Evolutionary conservation across 306 rosid species (phyloP).

Genomic region (Castanea crenata): DNA sequence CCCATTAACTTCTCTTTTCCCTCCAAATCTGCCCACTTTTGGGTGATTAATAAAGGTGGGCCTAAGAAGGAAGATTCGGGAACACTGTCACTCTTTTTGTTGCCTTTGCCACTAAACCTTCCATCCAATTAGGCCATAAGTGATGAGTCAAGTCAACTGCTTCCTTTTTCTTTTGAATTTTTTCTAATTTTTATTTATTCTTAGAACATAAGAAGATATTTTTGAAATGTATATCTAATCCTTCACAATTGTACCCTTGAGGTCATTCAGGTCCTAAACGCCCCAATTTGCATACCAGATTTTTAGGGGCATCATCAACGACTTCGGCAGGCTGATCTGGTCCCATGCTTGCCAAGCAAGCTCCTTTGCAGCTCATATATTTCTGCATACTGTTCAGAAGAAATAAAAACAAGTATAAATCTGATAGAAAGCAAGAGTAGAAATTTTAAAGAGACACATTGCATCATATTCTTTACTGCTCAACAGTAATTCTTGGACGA

Average conservation of each 20-base stretch:
- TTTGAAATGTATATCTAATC: background rate
- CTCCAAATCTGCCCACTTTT: background rate
- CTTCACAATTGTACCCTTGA: background rate
- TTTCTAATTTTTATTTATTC: too few relatives aligned
- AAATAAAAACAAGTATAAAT: conserved; percentile 9
- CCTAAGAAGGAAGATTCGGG: background rate
- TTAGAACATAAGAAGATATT: background rate
- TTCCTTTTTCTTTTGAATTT: background rate
- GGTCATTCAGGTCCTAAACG: background rate
- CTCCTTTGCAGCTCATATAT: conserved; percentile 90
- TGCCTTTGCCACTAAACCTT: background rate
- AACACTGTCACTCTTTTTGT: background rate
- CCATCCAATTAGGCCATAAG: background rate
- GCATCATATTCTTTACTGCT: background rate
- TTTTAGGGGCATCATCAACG: conserved; percentile 73
- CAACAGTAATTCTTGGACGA: background rate
- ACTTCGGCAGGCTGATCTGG: conserved; percentile 98
- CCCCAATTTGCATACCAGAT: conserved; percentile 53
- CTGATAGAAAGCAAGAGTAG: background rate
- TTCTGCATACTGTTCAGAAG: conserved; percentile 67
- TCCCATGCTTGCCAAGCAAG: conserved; percentile 83
- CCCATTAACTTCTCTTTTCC: background rate
- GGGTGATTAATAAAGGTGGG: background rate
- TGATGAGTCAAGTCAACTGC: background rate
- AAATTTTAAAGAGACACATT: background rate